Percentiles rank a stretch among this genome's conserved stretches.
Evolutionary conservation across 805 yeast genomes (phyloP).

Genomic region (Myxozyma geophila): DNA sequence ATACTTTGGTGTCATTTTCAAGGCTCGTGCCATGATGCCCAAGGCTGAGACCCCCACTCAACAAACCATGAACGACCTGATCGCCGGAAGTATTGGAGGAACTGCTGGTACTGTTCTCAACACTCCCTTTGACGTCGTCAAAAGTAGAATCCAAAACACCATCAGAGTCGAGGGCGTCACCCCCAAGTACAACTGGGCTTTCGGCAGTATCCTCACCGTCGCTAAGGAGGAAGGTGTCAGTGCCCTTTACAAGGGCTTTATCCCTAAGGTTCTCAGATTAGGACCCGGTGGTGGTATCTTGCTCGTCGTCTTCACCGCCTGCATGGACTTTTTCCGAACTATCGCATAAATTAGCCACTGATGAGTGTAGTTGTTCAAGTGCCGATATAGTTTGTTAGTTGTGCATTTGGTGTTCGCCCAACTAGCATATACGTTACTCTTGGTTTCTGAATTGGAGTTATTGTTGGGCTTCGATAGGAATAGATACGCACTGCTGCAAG

Average conservation of each 20-base stretch:
- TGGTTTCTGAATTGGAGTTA: no score
- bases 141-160: slow-evolving; percentile 89
- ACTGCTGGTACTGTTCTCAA: slow-evolving; percentile 92
- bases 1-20: slow-evolving; percentile 93
- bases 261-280: slow-evolving; percentile 94
- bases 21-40: slow-evolving; percentile 79
- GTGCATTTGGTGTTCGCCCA: no score
- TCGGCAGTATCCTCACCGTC: slow-evolving; percentile 75
- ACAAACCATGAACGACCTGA: slow-evolving; percentile 81
- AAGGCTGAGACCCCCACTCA: slow-evolving; percentile 69
- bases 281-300: slow-evolving; percentile 99
- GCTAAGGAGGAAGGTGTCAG: slow-evolving; percentile 88
- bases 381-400: no score
- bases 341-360: slow-evolving; percentile 21
- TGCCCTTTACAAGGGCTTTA: slow-evolving; percentile 93
- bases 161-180: slow-evolving; percentile 69
- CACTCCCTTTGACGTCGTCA: slow-evolving; percentile 95
- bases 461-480: no score
- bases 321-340: slow-evolving; percentile 82
- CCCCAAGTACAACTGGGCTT: slow-evolving; percentile 90
- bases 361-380: no score
- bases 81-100: slow-evolving; percentile 96
- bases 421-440: no score
- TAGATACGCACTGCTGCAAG: no score
- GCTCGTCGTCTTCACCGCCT: slow-evolving; percentile 91